Evolutionary conservation across 2,329 filamentous ascomycete genomes (phyloP).

Genomic region (Tothia fuscella): DNA sequence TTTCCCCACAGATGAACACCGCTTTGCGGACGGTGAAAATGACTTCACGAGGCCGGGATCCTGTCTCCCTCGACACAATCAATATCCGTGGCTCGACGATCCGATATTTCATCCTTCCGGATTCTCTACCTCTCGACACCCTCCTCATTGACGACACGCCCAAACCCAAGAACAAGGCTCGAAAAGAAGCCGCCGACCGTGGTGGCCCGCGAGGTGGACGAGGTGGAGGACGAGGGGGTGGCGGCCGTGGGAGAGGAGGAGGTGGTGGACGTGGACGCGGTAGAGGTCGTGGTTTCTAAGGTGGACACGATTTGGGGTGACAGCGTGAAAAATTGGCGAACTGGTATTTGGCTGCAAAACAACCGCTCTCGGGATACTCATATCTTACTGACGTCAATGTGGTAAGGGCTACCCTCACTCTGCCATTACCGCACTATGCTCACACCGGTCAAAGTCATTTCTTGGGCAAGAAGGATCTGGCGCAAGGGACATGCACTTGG

Average conservation of each 20-base stretch:
- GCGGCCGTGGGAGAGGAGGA: background rate
- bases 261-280: background rate
- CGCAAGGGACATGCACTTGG: no score
- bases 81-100: constrained; percentile 94
- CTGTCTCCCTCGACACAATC: constrained; percentile 84
- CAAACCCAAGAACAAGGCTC: constrained; percentile 99
- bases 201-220: constrained; percentile 37
- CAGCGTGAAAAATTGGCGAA: no score
- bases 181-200: constrained; percentile 60
- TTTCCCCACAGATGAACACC: constrained; percentile 98
- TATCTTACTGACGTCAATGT: no score
- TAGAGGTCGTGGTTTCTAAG: background rate
- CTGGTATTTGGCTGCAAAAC: no score
- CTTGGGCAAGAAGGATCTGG: no score
- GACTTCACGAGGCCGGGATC: constrained; percentile 79
- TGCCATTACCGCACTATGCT: no score
- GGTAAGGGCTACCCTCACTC: no score
- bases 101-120: constrained; percentile 91
- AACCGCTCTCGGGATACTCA: no score
- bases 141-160: constrained; percentile 91
- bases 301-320: background rate
- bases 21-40: constrained; percentile 92
- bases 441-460: no score
- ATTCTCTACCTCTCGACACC: constrained; percentile 88
- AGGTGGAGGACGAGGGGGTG: constrained; percentile 31